Percentiles rank a stretch among this genome's conserved stretches.
phyloP scores from a whole-genome alignment of 2,329 filamentous ascomycete species.

The Fusarium bactridioides region DNA sequence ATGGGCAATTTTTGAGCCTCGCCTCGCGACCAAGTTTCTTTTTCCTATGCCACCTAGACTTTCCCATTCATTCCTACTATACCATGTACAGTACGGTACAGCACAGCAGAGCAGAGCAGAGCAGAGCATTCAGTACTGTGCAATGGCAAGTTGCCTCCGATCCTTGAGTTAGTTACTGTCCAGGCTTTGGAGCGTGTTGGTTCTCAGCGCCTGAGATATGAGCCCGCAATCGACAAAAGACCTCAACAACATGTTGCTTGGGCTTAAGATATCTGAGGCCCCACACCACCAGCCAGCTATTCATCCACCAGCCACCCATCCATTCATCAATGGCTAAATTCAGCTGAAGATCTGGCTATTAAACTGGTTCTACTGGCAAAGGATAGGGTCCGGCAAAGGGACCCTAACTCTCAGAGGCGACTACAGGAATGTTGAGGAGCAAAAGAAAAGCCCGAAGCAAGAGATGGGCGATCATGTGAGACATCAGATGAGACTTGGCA shows the following conservation, averaged over 20 bases:
- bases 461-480: constrained; percentile 1
- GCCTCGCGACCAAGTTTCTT: not conserved
- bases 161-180: not conserved
- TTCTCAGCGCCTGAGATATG: constrained; percentile 21
- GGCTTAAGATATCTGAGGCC: not conserved
- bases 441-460: constrained; percentile 4
- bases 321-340: not conserved
- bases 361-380: not conserved
- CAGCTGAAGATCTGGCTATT: not conserved
- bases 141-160: not conserved
- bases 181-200: constrained; percentile 14
- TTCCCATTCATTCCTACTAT: not conserved
- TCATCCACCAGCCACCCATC: not conserved
- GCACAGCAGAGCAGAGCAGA: no score
- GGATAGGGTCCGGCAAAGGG: not conserved
- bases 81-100: not conserved
- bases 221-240: constrained; percentile 22
- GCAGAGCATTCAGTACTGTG: not conserved
- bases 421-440: constrained; percentile 1
- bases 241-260: not conserved
- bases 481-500: constrained; percentile 2
- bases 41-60: not conserved
- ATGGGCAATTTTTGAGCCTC: not conserved
- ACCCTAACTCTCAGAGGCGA: not conserved
- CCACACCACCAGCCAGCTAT: constrained; percentile 10